A percentile compares a stretch with the other conserved stretches of the same genome.
Conservation (phyloP, 306 rosid genomes). For the Cucurbita argyrosperma region DNA sequence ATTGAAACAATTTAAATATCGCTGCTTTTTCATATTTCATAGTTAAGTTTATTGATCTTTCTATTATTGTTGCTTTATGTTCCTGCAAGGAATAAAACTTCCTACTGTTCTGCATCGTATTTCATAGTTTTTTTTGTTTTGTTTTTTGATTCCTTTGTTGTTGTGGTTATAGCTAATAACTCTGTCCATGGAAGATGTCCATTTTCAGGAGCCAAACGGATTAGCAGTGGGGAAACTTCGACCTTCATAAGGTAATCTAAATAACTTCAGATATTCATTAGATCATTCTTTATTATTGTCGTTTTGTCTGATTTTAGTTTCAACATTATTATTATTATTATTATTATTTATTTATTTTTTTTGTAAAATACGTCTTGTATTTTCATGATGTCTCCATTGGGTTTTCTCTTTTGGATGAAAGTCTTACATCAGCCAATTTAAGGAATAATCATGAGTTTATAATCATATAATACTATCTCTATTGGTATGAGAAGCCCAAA, state of each 20-base stretch:
- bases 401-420: no score
- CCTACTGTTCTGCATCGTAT: slow-evolving; percentile 1
- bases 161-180: not conserved
- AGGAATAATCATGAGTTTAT: no score
- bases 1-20: slow-evolving; percentile 93
- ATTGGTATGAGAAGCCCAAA: no score
- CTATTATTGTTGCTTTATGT: not conserved
- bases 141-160: not conserved
- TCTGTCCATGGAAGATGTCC: not conserved
- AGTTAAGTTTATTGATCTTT: slow-evolving; percentile 1
- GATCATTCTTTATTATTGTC: not conserved
- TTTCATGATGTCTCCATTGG: no score
- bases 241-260: not conserved
- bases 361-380: no score
- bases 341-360: no score
- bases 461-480: no score
- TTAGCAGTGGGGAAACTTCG: not conserved
- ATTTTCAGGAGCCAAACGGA: not conserved
- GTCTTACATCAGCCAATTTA: no score
- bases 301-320: not conserved
- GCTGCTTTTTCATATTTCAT: slow-evolving; percentile 18
- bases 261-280: not conserved
- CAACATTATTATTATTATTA: no score
- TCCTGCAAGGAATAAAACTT: slow-evolving; percentile 7
- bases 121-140: not conserved